These are phyloP conservation scores for Inonotus hispidus DNA, from an alignment of 1,284 basidiomycete genomes.

Conservation along the genomic window DNA sequence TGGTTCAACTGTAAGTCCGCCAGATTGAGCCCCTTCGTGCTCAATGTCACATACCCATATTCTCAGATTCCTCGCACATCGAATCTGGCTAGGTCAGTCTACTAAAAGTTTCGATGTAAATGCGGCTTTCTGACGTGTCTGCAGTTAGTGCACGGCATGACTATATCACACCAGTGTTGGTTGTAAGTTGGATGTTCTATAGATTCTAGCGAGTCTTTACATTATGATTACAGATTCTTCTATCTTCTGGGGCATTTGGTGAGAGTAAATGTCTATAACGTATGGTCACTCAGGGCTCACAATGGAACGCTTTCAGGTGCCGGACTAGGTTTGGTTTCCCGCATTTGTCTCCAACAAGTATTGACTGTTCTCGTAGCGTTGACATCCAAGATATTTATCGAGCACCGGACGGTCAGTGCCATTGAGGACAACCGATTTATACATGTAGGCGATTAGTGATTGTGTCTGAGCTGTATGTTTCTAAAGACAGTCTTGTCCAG, in stretches of 20 bases:
- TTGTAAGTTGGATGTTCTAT: not conserved
- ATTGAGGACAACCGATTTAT: not conserved
- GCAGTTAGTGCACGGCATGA: not conserved
- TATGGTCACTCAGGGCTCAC: not conserved
- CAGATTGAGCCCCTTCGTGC: not conserved
- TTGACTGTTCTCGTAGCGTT: not conserved
- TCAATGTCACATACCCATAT: not conserved
- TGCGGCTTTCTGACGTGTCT: not conserved
- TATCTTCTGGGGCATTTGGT: not conserved
- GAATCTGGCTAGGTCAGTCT: not conserved
- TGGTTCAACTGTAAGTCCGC: not conserved
- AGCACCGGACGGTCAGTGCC: not conserved
- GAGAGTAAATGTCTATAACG: not conserved
- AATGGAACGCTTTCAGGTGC: not conserved
- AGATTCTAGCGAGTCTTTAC: not conserved
- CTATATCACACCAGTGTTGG: not conserved
- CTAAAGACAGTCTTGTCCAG: not conserved
- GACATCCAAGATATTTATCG: not conserved
- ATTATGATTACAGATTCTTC: not conserved
- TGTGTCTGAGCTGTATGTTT: not conserved
- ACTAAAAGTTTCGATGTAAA: not conserved
- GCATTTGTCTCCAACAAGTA: not conserved
- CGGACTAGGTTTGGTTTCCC: not conserved
- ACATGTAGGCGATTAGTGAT: not conserved
- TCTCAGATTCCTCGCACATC: not conserved